phyloP scores from a whole-genome alignment of 2,329 filamentous ascomycete genomes.

The Parafenestella ontariensis region DNA sequence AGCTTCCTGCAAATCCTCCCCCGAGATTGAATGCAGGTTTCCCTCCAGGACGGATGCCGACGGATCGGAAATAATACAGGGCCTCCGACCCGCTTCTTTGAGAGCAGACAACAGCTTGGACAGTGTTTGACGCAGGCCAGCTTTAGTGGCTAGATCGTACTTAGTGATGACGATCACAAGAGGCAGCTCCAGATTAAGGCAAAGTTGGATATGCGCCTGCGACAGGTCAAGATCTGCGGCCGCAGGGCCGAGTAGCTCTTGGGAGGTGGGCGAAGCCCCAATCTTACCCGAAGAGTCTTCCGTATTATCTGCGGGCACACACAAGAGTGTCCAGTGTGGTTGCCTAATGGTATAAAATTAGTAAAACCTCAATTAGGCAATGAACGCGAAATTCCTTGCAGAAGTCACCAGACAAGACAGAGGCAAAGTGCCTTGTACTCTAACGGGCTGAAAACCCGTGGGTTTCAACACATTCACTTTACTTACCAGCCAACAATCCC shows the following conservation, averaged over 20 bases:
- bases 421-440: neutral
- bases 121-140: conserved; percentile 72
- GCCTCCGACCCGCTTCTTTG: conserved; percentile 76
- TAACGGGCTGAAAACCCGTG: neutral
- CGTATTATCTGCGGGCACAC: conserved; percentile 80
- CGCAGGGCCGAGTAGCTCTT: conserved; percentile 60
- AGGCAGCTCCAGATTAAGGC: conserved; percentile 78
- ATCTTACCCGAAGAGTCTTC: conserved; percentile 55
- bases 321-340: conserved; percentile 90
- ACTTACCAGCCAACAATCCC: conserved; percentile 84
- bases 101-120: conserved; percentile 76
- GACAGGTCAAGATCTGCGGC: conserved; percentile 72
- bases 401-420: neutral
- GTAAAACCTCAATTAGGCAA: neutral
- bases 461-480: neutral
- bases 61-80: conserved; percentile 67
- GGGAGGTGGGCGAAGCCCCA: conserved; percentile 58
- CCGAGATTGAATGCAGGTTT: conserved; percentile 62
- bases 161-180: conserved; percentile 89
- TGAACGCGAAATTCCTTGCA: neutral
- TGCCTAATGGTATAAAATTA: conserved; percentile 51
- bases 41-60: conserved; percentile 41
- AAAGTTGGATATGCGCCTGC: conserved; percentile 82
- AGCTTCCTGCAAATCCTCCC: conserved; percentile 65
- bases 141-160: conserved; percentile 81